phyloP scores from a whole-genome alignment of 768 basidiomycete species.

The Phylloporus sp. region DNA sequence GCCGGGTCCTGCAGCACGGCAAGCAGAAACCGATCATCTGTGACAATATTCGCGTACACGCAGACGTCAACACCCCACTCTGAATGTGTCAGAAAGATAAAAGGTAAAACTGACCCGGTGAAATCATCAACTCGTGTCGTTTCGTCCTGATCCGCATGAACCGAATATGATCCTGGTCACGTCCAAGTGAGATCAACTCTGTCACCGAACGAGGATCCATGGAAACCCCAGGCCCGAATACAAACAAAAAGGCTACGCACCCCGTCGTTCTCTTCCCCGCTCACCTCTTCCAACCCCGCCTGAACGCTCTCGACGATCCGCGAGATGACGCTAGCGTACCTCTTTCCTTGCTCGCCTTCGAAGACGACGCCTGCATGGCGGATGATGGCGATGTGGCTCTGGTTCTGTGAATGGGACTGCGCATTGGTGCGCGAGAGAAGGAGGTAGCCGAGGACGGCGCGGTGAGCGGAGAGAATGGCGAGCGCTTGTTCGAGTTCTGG shows the following conservation, averaged over 20 bases:
- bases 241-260: conserved; percentile 33
- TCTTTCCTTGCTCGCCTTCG: conserved; percentile 76
- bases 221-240: too few relatives aligned
- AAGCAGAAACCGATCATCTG: conserved; percentile 76
- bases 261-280: conserved; percentile 53
- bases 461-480: conserved; percentile 67
- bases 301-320: conserved; percentile 77
- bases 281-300: conserved; percentile 72
- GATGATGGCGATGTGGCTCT: conserved; percentile 74
- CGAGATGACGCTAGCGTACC: conserved; percentile 67
- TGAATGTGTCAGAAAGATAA: neutral
- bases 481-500: conserved; percentile 85
- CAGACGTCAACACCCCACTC: neutral
- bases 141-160: conserved; percentile 90
- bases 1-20: conserved; percentile 81
- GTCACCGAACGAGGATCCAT: too few relatives aligned
- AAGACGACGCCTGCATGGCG: conserved; percentile 81
- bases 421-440: conserved; percentile 71
- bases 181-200: too few relatives aligned
- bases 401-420: too few relatives aligned
- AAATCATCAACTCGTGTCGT: conserved; percentile 91
- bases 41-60: neutral
- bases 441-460: conserved; percentile 84
- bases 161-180: conserved; percentile 68
- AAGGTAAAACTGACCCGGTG: conserved; percentile 62